Evolutionary conservation across 2,329 filamentous ascomycete genomes (phyloP).

Genomic region (Botrytis porri): DNA sequence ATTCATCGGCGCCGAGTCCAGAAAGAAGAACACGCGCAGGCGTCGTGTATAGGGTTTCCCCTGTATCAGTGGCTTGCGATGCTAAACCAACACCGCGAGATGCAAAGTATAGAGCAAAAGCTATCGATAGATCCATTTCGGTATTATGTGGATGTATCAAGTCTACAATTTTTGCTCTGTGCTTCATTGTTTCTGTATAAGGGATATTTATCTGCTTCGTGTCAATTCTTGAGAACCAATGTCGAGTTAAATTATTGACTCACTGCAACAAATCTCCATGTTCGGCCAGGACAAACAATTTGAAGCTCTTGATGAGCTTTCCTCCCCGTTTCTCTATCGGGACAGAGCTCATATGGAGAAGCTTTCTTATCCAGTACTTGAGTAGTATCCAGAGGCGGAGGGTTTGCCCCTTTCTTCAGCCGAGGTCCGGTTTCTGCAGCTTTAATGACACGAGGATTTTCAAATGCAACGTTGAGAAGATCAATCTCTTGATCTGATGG

Average conservation of each 20-base stretch:
- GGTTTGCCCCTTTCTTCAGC: conserved; percentile 19
- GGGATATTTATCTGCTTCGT: conserved; percentile 69
- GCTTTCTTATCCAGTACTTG: background rate
- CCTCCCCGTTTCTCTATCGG: conserved; percentile 84
- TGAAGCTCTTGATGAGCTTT: conserved; percentile 74
- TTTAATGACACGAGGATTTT: conserved; percentile 76
- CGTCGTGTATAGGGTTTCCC: conserved; percentile 54
- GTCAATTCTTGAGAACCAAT: conserved; percentile 24
- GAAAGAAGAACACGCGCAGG: conserved; percentile 82
- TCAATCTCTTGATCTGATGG: conserved; percentile 70
- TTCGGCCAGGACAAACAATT: conserved; percentile 63
- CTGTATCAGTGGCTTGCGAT: conserved; percentile 20
- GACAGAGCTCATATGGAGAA: conserved; percentile 73
- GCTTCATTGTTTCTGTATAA: conserved; percentile 67
- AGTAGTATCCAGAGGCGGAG: background rate
- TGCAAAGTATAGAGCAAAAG: conserved; percentile 91
- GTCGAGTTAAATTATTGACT: conserved; percentile 29
- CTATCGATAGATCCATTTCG: conserved; percentile 97
- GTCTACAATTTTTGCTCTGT: conserved; percentile 66
- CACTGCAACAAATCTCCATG: conserved; percentile 79
- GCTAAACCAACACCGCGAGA: conserved; percentile 62
- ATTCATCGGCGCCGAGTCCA: conserved; percentile 90
- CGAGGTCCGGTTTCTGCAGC: conserved; percentile 45
- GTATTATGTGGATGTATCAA: conserved; percentile 93
- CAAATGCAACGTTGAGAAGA: conserved; percentile 92